Conservation (phyloP, 768 basidiomycete genomes). For the Cyclocybe cylindracea region DNA sequence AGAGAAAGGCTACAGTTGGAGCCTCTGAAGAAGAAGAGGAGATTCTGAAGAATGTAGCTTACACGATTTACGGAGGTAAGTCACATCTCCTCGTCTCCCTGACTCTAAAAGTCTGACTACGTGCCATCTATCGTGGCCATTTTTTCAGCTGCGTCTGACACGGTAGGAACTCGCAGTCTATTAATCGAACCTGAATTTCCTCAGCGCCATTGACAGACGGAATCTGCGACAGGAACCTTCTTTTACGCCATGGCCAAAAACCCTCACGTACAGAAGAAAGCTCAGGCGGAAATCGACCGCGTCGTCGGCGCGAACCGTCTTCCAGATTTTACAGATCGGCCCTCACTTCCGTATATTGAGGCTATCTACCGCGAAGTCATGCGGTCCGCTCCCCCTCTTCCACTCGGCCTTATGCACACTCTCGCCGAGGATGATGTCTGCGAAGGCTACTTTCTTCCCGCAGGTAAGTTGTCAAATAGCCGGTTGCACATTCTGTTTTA, state of each 20-base stretch:
- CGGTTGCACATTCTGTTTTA: no score
- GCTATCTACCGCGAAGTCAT: slow-evolving; percentile 21
- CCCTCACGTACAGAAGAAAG: slow-evolving; percentile 31
- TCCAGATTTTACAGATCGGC: slow-evolving; percentile 25
- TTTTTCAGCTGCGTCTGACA: slow-evolving; percentile 9
- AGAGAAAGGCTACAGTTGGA: slow-evolving; percentile 10
- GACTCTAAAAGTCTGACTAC: neutral
- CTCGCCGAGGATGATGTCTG: slow-evolving; percentile 28
- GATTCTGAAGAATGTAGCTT: slow-evolving; percentile 9
- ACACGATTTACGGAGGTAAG: slow-evolving; percentile 18
- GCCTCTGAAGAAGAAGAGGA: slow-evolving; percentile 11
- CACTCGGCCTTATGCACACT: slow-evolving; percentile 22
- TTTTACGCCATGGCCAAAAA: slow-evolving; percentile 28
- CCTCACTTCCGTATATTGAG: slow-evolving; percentile 27
- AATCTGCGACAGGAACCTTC: slow-evolving; percentile 18
- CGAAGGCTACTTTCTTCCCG: slow-evolving; percentile 28
- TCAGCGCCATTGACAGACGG: slow-evolving; percentile 1
- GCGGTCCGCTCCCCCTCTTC: slow-evolving; percentile 16
- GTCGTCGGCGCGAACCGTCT: slow-evolving; percentile 30
- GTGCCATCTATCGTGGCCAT: neutral
- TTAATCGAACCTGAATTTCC: neutral
- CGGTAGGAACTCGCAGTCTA: neutral
- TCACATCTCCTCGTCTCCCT: neutral
- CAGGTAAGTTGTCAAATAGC: slow-evolving; percentile 7
- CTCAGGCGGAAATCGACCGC: slow-evolving; percentile 34